Evolutionary conservation across 768 basidiomycete genomes (phyloP).

Genomic region (Lactifluus rugatus): DNA sequence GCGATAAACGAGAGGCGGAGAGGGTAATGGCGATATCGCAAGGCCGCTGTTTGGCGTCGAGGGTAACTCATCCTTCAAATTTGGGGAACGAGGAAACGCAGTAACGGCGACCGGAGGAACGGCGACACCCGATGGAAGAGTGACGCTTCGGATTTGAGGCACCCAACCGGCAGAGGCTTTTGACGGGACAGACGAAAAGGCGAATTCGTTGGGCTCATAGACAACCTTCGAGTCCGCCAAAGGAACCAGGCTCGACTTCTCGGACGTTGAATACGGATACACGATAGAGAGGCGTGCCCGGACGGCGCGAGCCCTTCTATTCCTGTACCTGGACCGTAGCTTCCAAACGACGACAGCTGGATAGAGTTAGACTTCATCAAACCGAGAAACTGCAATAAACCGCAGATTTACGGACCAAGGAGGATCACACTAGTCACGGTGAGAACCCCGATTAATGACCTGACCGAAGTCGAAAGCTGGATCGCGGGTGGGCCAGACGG

Average conservation of each 20-base stretch:
- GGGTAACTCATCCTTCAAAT: background rate
- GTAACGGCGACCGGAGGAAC: slow-evolving; percentile 23
- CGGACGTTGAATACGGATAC: background rate
- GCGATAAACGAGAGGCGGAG: slow-evolving; percentile 12
- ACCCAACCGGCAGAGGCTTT: slow-evolving; percentile 7
- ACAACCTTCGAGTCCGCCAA: background rate
- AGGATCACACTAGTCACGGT: slow-evolving; percentile 24
- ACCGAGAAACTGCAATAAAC: background rate
- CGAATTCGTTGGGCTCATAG: background rate
- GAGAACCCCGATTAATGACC: slow-evolving; percentile 22
- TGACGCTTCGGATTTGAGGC: slow-evolving; percentile 16
- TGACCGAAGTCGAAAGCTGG: slow-evolving; percentile 21
- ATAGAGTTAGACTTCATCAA: background rate
- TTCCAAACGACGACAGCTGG: slow-evolving; percentile 18
- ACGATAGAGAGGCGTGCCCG: background rate
- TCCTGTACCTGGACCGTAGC: slow-evolving; percentile 15
- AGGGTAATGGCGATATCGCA: background rate
- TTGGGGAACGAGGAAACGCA: slow-evolving; percentile 22
- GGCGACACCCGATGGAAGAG: slow-evolving; percentile 8
- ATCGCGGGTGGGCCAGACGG: background rate
- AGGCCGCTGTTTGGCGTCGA: slow-evolving; percentile 9
- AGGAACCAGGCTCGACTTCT: slow-evolving; percentile 1
- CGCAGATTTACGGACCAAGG: slow-evolving; percentile 17
- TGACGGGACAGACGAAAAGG: background rate
- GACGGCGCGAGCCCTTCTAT: background rate